phyloP scores from a whole-genome alignment of 148 eudicot genomes.

The Cornus controversa region DNA sequence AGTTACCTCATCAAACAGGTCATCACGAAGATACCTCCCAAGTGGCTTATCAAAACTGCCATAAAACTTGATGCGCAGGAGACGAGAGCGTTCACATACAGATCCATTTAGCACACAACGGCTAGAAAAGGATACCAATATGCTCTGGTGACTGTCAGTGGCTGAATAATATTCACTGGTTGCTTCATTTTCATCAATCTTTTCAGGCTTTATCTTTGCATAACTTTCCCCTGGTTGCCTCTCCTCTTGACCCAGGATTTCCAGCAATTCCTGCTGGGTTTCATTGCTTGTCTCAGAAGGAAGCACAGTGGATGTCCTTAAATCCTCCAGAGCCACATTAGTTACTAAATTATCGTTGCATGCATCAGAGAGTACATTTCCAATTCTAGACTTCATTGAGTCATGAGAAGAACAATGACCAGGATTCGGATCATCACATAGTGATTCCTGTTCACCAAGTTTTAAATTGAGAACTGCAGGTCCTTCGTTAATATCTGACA shows the following conservation, averaged over 20 bases:
- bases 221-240: constrained; percentile 23
- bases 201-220: constrained; percentile 19
- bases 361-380: constrained; percentile 19
- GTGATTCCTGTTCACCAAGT: constrained; percentile 23
- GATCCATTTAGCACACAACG: constrained; percentile 81
- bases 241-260: constrained; percentile 29
- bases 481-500: constrained; percentile 22
- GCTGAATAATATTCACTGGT: constrained; percentile 53
- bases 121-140: constrained; percentile 91
- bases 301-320: constrained; percentile 14
- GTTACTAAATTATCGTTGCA: constrained; percentile 30
- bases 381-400: constrained; percentile 30
- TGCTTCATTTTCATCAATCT: constrained; percentile 39
- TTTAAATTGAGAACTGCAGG: constrained; percentile 26
- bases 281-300: constrained; percentile 21
- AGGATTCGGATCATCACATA: constrained; percentile 23
- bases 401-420: constrained; percentile 18
- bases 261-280: constrained; percentile 26
- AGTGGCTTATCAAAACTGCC: constrained; percentile 95
- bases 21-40: constrained; percentile 79
- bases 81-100: constrained; percentile 90
- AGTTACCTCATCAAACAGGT: constrained; percentile 84
- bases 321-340: constrained; percentile 19
- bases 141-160: constrained; percentile 68
- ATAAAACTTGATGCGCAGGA: constrained; percentile 82